These are phyloP conservation scores for Helichrysum umbraculigerum DNA, from an alignment of 129 eudicot species.

Conservation along the genomic window DNA sequence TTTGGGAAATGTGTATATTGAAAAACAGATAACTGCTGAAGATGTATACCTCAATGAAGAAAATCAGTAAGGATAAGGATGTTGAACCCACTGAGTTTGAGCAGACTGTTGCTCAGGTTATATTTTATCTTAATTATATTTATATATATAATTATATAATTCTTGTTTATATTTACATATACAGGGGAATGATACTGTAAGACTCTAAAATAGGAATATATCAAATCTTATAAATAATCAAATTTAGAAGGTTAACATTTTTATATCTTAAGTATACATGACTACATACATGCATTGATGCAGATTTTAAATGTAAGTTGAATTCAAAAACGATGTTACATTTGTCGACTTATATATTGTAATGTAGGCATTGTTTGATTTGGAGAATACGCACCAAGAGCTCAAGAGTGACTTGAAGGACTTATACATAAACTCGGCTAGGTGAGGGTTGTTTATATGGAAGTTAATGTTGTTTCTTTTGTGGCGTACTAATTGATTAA, in stretches of 20 bases:
- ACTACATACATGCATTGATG: too few relatives aligned
- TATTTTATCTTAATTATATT: background rate
- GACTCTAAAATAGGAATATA: too few relatives aligned
- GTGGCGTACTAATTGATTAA: too few relatives aligned
- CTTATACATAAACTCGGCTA: constrained; percentile 66
- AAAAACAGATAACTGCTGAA: background rate
- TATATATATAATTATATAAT: too few relatives aligned
- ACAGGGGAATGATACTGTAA: too few relatives aligned
- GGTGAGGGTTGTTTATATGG: constrained; percentile 31
- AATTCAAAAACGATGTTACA: too few relatives aligned
- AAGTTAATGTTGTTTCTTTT: background rate
- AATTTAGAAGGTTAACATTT: too few relatives aligned
- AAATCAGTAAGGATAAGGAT: constrained; percentile 45
- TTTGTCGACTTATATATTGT: background rate
- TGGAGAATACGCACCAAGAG: constrained; percentile 70
- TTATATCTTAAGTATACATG: too few relatives aligned
- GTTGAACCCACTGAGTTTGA: constrained; percentile 45
- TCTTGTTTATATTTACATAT: too few relatives aligned
- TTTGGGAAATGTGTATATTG: too few relatives aligned
- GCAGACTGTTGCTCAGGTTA: constrained; percentile 45
- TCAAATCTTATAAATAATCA: too few relatives aligned
- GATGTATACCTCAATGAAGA: constrained; percentile 47
- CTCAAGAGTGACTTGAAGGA: constrained; percentile 80
- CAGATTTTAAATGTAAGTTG: too few relatives aligned
- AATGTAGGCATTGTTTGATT: constrained; percentile 51